Percentiles rank a stretch among this genome's conserved stretches.
Conservation (phyloP, 495 filamentous ascomycete genomes). For the Aspergillus coremiiformis region DNA sequence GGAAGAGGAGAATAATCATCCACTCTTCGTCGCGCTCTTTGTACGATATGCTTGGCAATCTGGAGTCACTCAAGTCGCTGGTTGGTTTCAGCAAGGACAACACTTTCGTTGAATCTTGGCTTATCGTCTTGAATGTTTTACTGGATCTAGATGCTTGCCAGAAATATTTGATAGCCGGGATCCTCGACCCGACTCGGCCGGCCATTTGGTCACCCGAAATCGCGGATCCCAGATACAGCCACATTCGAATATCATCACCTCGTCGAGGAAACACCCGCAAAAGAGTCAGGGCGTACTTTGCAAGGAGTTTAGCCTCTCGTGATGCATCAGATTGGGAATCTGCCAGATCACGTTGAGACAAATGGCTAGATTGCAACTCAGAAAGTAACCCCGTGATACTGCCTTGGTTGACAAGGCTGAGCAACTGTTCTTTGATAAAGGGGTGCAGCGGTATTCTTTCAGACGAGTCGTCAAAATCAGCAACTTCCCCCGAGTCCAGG, state of each 20-base stretch:
- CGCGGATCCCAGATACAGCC: conserved; percentile 78
- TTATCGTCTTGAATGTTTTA: conserved; percentile 57
- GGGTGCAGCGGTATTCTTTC: conserved; percentile 37
- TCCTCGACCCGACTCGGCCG: conserved; percentile 28
- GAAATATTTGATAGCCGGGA: conserved; percentile 80
- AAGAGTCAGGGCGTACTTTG: conserved; percentile 80
- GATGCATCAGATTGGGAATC: conserved; percentile 24
- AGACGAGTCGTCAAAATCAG: conserved; percentile 27
- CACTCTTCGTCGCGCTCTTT: conserved; percentile 62
- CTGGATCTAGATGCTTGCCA: conserved; percentile 72
- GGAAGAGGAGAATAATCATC: conserved; percentile 81
- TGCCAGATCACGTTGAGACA: conserved; percentile 21
- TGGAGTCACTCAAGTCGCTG: conserved; percentile 15
- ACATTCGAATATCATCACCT: conserved; percentile 91
- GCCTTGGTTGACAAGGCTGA: conserved; percentile 57
- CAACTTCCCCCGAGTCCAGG: conserved; percentile 45
- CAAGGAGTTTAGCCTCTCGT: conserved; percentile 64
- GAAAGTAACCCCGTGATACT: conserved; percentile 54
- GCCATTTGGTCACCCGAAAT: conserved; percentile 31
- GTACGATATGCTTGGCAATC: conserved; percentile 13
- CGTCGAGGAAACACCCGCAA: conserved; percentile 76
- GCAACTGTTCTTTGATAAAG: conserved; percentile 54
- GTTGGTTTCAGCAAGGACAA: conserved; percentile 47
- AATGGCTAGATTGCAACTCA: conserved; percentile 28
- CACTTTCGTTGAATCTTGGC: conserved; percentile 48